Evolutionary conservation across 345 rosid species (phyloP).

Genomic region (Combretum micranthum): DNA sequence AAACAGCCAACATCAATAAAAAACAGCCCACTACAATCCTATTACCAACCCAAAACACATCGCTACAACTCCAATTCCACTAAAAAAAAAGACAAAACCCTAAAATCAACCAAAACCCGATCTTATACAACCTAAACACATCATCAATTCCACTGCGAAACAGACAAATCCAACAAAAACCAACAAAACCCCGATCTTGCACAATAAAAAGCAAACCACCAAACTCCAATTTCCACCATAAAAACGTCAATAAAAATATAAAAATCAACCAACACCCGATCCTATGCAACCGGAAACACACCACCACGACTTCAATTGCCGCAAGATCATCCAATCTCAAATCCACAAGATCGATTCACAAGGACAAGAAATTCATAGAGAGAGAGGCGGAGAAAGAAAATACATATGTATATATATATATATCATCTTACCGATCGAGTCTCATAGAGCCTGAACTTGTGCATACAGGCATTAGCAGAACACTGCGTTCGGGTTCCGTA

Average conservation of each 20-base stretch:
- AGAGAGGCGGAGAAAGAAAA: constrained; percentile 6
- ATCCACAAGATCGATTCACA: not conserved
- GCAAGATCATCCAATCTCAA: not conserved
- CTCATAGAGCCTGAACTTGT: constrained; percentile 72
- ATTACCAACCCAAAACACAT: too few species aligned
- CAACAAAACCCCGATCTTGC: too few species aligned
- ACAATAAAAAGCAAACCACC: too few species aligned
- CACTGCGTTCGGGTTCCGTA: not conserved
- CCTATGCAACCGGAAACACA: not conserved
- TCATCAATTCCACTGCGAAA: too few species aligned
- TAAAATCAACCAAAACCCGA: not conserved
- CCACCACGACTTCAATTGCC: not conserved
- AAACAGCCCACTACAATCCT: too few species aligned
- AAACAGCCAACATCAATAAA: too few species aligned
- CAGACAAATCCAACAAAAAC: too few species aligned
- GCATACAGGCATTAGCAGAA: constrained; percentile 25
- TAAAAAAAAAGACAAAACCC: not conserved
- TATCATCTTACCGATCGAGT: constrained; percentile 55
- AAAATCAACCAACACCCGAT: not conserved
- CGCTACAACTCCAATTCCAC: too few species aligned
- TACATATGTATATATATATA: too few species aligned
- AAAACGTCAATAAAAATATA: not conserved
- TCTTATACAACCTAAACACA: not conserved
- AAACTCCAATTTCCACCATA: too few species aligned
- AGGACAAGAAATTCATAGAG: not conserved